phyloP scores from a whole-genome alignment of 768 basidiomycete genomes.

The Galerina marginata region DNA sequence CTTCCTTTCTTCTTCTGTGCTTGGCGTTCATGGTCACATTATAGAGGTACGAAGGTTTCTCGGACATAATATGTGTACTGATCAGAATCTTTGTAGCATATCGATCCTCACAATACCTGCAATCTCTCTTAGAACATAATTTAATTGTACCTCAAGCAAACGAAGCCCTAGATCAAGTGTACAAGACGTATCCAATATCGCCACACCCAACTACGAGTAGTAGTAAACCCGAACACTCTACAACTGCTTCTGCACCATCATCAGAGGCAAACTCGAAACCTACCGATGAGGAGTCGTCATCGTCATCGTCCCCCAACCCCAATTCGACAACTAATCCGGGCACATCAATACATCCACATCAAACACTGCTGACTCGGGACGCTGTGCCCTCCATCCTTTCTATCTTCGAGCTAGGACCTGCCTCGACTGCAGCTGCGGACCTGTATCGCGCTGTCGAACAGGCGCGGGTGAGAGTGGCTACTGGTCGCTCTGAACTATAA shows the following conservation, averaged over 20 bases:
- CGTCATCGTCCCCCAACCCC: slow-evolving; percentile 1
- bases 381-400: slow-evolving; percentile 58
- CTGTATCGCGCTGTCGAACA: slow-evolving; percentile 73
- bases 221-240: neutral
- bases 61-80: neutral
- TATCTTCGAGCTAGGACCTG: slow-evolving; percentile 47
- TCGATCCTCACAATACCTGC: slow-evolving; percentile 71
- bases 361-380: slow-evolving; percentile 46
- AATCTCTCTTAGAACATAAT: slow-evolving; percentile 59
- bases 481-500: no score
- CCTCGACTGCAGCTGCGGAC: slow-evolving; percentile 47
- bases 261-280: neutral
- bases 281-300: neutral
- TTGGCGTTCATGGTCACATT: slow-evolving; percentile 89
- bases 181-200: slow-evolving; percentile 35
- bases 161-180: slow-evolving; percentile 61
- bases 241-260: neutral
- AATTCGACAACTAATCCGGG: neutral
- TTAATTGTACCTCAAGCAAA: slow-evolving; percentile 62
- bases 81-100: slow-evolving; percentile 49
- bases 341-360: slow-evolving; percentile 7
- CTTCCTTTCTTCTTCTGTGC: slow-evolving; percentile 85
- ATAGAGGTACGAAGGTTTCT: slow-evolving; percentile 55
- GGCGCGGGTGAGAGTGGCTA: slow-evolving; percentile 40
- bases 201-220: neutral